phyloP scores from a whole-genome alignment of 129 eudicot species.

The Flaveria linearis region DNA sequence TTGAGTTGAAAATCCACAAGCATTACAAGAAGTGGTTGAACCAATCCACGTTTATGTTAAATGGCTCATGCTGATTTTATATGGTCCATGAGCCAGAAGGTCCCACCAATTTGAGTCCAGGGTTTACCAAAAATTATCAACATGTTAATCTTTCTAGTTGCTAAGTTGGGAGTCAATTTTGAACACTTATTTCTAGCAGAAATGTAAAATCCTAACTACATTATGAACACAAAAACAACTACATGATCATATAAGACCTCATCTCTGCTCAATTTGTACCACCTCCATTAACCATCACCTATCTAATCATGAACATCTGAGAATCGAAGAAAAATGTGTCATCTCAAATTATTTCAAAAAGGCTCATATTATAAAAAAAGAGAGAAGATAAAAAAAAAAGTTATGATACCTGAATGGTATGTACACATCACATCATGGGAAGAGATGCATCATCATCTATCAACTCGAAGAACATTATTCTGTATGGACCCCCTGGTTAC shows the following conservation, averaged over 20 bases:
- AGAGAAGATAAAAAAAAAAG: background rate
- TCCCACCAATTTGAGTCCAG: background rate
- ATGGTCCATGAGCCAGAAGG: slow-evolving; percentile 17
- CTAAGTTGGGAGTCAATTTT: background rate
- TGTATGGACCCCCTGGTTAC: slow-evolving; percentile 49
- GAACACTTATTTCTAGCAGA: background rate
- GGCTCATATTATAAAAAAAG: background rate
- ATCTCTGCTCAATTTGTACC: slow-evolving; percentile 11
- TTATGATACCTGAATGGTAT: slow-evolving; percentile 29
- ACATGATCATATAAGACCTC: slow-evolving; percentile 15
- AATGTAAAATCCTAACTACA: slow-evolving; percentile 22
- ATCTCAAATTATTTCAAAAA: background rate
- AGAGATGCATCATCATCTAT: slow-evolving; percentile 33
- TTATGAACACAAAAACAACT: slow-evolving; percentile 13
- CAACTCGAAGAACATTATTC: slow-evolving; percentile 84
- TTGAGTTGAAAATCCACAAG: background rate
- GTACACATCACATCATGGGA: slow-evolving; percentile 21
- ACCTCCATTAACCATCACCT: slow-evolving; percentile 22
- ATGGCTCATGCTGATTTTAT: background rate
- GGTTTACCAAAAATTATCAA: background rate
- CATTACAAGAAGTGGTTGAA: background rate
- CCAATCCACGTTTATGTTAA: background rate
- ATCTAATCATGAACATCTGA: slow-evolving; percentile 33
- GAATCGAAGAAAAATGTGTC: slow-evolving; percentile 4
- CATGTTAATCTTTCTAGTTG: slow-evolving; percentile 9